Conservation (phyloP, 129 eudicot genomes). For the Erigeron canadensis region DNA sequence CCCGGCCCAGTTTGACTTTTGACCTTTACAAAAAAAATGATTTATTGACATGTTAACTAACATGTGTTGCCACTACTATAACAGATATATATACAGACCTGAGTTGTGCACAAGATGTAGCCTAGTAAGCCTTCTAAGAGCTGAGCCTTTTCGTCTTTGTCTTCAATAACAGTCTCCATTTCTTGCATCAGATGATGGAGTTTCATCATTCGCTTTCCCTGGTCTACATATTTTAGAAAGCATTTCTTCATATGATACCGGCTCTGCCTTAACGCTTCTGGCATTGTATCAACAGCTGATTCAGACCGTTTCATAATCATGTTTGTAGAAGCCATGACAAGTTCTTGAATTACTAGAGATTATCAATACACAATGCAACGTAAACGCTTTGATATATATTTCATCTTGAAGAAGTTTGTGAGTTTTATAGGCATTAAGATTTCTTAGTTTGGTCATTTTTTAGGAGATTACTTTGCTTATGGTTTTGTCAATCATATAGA, state of each 20-base stretch:
- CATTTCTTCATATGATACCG: conserved; percentile 93
- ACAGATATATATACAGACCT: conserved; percentile 37
- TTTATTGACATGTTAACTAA: too few relatives aligned
- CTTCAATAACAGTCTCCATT: conserved; percentile 70
- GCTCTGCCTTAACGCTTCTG: conserved; percentile 93
- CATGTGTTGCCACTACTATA: too few relatives aligned
- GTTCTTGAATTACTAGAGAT: conserved; percentile 11
- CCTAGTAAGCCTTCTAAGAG: conserved; percentile 84
- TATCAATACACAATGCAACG: background rate
- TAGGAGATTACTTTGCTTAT: conserved; percentile 37
- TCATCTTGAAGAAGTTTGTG: conserved; percentile 7
- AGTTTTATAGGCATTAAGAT: conserved; percentile 37
- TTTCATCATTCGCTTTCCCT: conserved; percentile 83
- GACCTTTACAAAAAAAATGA: background rate
- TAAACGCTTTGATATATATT: background rate
- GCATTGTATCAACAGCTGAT: conserved; percentile 74
- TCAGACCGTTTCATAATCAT: conserved; percentile 65
- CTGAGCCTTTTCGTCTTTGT: conserved; percentile 60
- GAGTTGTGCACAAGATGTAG: conserved; percentile 87
- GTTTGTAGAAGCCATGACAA: conserved; percentile 52
- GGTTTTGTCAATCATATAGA: conserved; percentile 39
- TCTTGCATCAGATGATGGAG: conserved; percentile 74
- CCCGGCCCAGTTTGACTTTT: too few relatives aligned
- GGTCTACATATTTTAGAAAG: conserved; percentile 61
- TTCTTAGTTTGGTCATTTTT: background rate